Evolutionary conservation across 2,329 filamentous ascomycete species (phyloP).

Genomic region (Sclerotinia spermophila): DNA sequence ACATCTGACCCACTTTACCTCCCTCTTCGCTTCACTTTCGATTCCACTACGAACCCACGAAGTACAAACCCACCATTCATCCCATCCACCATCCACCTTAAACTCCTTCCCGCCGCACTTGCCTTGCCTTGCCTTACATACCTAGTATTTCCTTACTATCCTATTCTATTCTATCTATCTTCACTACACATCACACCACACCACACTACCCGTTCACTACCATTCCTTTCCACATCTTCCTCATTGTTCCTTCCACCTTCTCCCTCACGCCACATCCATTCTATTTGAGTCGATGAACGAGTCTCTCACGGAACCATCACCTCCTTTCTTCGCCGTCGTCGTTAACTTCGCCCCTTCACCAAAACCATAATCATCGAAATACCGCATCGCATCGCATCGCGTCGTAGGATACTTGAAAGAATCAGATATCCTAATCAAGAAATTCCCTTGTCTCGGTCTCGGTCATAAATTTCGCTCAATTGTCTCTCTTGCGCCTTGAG

Average conservation of each 20-base stretch:
- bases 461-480: not conserved
- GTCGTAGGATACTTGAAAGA: not conserved
- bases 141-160: not conserved
- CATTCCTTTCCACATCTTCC: not conserved
- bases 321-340: not conserved
- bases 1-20: not conserved
- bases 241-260: not conserved
- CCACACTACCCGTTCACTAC: not conserved
- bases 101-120: not conserved
- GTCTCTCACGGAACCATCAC: not conserved
- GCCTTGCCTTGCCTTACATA: not conserved
- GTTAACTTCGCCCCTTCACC: not conserved
- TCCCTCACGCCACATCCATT: not conserved
- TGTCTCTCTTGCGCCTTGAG: slow-evolving; percentile 5
- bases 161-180: not conserved
- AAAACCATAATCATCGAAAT: not conserved
- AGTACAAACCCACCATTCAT: not conserved
- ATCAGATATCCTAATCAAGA: not conserved
- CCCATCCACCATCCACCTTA: not conserved
- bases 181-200: not conserved
- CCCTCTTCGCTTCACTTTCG: not conserved
- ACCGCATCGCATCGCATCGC: not conserved
- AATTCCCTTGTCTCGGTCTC: not conserved
- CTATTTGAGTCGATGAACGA: not conserved
- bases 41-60: not conserved